Evolutionary conservation across 2,329 filamentous ascomycete species (phyloP).

Genomic region (Sarocladiaceae sp.): DNA sequence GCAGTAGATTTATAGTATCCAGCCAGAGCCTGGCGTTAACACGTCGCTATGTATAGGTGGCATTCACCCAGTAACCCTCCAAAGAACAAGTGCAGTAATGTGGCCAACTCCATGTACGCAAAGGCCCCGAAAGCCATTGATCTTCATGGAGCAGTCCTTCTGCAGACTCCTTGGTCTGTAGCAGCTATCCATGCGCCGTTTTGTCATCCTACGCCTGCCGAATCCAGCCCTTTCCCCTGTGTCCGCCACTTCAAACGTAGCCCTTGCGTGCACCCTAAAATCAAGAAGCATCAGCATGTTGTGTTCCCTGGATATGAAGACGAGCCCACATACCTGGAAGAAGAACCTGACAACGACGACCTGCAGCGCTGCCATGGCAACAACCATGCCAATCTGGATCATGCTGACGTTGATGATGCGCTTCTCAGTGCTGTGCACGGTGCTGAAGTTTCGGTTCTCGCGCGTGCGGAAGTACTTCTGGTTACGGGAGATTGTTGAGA

Average conservation of each 20-base stretch:
- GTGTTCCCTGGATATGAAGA: not conserved
- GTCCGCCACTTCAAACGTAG: slow-evolving; percentile 48
- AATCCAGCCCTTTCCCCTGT: slow-evolving; percentile 19
- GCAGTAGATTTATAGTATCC: no score
- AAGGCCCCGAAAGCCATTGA: slow-evolving; percentile 1
- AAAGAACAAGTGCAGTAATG: slow-evolving; percentile 7
- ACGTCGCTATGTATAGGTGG: slow-evolving; percentile 7
- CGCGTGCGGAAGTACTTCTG: slow-evolving; percentile 99
- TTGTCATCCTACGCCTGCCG: slow-evolving; percentile 25
- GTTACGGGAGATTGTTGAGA: slow-evolving; percentile 91
- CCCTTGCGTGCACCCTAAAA: slow-evolving; percentile 58
- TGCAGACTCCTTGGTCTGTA: not conserved
- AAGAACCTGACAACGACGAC: slow-evolving; percentile 98
- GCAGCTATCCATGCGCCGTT: slow-evolving; percentile 9
- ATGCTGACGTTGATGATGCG: slow-evolving; percentile 97
- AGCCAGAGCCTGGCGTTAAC: not conserved
- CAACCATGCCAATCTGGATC: slow-evolving; percentile 84
- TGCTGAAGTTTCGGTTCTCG: slow-evolving; percentile 98
- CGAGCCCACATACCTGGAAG: slow-evolving; percentile 65
- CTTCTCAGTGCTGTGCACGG: slow-evolving; percentile 89
- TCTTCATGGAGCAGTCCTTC: not conserved
- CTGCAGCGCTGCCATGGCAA: slow-evolving; percentile 92
- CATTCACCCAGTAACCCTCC: slow-evolving; percentile 5
- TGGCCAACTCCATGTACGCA: slow-evolving; percentile 1
- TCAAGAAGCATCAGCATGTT: slow-evolving; percentile 12